Base-by-base conservation (phyloP, 441 rosid genomes). In the Brassica balearica region DNA sequence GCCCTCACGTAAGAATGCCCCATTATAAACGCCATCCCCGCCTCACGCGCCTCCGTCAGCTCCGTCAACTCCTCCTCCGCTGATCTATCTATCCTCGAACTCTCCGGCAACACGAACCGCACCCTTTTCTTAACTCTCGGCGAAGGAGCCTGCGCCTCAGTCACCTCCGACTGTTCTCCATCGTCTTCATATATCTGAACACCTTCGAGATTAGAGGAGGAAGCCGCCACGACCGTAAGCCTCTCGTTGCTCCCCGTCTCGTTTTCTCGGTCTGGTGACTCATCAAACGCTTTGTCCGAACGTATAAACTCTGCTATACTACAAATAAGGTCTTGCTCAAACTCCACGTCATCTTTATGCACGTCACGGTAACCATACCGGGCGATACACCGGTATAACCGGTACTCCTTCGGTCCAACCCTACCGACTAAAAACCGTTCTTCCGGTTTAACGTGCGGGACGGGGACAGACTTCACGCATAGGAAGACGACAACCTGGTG, bases 401-500 rank as follows among this genome's bases (percentile, higher is more conserved):
- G 86, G 72, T 88, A 87, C 81, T 84, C 94, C 81, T 86, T 88
- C 3, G 97, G 98, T 70, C 97, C 98, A 0, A 92, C 90, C 80
- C 97, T 83, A 65, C 98, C 98, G 0, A 94, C 96, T 0, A 94
- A 78, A 86, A 92, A 94, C 86, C 97, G 86, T 80, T 94, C 98
- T 64, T 85, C 84, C 2, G 98, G 90, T 73, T 90, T 86, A 7
- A 94, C 98, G 4, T 88, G 96, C 2, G 98, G 98, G 19, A 94
- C 96, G 0, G 97, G 90, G 72, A 94, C 96, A 0, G 94, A 92
- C 80, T 94, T 94, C 72, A 92, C 71, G 69, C 98, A 94, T 51
- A 94, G 94, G 71, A 94, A 94, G 77, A 94, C 93, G 2, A 94
- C 86, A 23, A 94, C 91, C 77, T 92, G 98, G 79, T 94, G 98